Evolutionary conservation across 176 grass and related monocot species (phyloP).

Genomic region (Eragrostis curvula): DNA sequence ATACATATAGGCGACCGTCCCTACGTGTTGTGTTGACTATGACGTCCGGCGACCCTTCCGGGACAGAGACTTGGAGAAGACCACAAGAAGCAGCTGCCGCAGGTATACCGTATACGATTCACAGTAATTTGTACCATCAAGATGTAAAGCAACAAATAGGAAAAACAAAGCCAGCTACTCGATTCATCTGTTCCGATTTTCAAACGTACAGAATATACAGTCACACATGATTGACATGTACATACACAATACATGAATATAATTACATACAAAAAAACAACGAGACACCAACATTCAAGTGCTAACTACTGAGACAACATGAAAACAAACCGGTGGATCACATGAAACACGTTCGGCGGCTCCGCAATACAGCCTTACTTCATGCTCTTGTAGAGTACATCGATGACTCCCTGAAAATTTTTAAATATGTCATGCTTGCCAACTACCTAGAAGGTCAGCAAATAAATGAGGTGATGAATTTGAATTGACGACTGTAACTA

Average conservation of each 20-base stretch:
- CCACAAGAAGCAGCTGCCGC: too few relatives aligned
- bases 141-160: not conserved
- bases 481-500: not conserved
- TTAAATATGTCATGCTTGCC: not conserved
- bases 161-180: not conserved
- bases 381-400: conserved; percentile 63
- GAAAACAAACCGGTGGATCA: not conserved
- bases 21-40: too few relatives aligned
- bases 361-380: conserved; percentile 38
- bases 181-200: not conserved
- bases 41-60: too few relatives aligned
- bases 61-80: too few relatives aligned
- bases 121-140: not conserved
- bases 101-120: too few relatives aligned
- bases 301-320: not conserved
- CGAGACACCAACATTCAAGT: not conserved
- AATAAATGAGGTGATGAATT: not conserved
- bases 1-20: too few relatives aligned
- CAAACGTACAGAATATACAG: not conserved
- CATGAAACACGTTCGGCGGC: not conserved
- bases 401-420: conserved; percentile 54
- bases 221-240: not conserved
- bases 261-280: not conserved
- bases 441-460: not conserved
- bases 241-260: not conserved